phyloP scores from a whole-genome alignment of 352 stramenopile genomes.

The Pythium myriotylum region DNA sequence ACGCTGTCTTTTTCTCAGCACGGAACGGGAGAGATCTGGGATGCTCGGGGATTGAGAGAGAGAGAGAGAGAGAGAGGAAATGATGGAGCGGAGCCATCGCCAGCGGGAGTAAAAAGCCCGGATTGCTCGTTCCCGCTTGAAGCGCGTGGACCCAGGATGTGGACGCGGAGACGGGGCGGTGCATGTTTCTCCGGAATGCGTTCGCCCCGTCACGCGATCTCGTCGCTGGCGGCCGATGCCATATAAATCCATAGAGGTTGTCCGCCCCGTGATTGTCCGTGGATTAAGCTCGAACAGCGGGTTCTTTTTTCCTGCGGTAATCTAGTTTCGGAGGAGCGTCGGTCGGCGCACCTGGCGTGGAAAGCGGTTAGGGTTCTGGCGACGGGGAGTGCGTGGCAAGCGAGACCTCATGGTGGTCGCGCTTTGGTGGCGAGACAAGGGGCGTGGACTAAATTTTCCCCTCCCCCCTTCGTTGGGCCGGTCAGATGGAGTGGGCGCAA shows the following conservation, averaged over 20 bases:
- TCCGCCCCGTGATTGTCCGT: no score
- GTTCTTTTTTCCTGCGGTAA: slow-evolving; percentile 26
- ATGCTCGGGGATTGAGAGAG: no score
- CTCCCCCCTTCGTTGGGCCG: slow-evolving; percentile 7
- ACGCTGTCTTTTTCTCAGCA: no score
- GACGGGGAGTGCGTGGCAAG: slow-evolving; percentile 27
- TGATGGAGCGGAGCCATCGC: background rate
- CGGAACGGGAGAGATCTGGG: no score
- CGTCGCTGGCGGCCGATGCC: background rate
- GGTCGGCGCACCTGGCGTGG: slow-evolving; percentile 2
- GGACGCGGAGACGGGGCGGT: background rate
- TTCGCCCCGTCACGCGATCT: slow-evolving; percentile 1
- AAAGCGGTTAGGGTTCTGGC: slow-evolving; percentile 19
- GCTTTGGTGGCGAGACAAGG: slow-evolving; percentile 23
- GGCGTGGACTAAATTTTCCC: slow-evolving; percentile 26
- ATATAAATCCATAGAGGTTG: background rate
- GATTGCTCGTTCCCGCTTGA: background rate
- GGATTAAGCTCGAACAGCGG: no score
- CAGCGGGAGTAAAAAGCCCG: no score
- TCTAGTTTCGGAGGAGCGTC: slow-evolving; percentile 21
- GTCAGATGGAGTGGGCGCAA: slow-evolving; percentile 22
- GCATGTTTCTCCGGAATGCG: background rate
- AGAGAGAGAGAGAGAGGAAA: background rate
- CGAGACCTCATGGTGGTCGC: slow-evolving; percentile 9
- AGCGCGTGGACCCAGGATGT: background rate